Percentiles rank a stretch among this genome's conserved stretches.
Conservation (phyloP, 306 rosid species). For the Citrullus amarus region DNA sequence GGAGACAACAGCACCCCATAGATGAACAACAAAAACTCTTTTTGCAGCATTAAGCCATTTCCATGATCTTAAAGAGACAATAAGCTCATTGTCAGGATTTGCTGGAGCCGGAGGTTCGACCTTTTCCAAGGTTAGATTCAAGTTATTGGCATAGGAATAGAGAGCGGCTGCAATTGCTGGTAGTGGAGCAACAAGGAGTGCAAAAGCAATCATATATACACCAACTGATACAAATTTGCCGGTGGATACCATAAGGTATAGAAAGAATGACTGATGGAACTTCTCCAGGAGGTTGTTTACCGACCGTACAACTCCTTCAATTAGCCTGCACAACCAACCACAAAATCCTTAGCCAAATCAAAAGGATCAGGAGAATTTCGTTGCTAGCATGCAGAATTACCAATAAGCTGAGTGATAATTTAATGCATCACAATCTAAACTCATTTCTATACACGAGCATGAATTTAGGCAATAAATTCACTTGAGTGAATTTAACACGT, state of each 20-base stretch:
- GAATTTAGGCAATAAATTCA: not conserved
- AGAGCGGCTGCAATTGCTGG: constrained; percentile 87
- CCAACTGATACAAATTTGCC: constrained; percentile 88
- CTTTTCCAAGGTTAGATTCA: constrained; percentile 12
- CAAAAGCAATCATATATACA: constrained; percentile 92
- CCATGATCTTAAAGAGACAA: constrained; percentile 39
- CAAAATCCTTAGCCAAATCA: constrained; percentile 10
- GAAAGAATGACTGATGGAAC: constrained; percentile 88
- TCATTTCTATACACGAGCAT: not conserved
- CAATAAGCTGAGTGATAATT: not conserved
- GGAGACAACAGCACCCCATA: constrained; percentile 73
- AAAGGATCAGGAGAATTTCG: constrained; percentile 6
- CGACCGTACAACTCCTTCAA: constrained; percentile 84
- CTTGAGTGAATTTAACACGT: not conserved
- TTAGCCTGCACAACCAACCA: constrained; percentile 45
- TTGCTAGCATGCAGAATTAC: not conserved
- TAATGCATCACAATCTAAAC: not conserved
- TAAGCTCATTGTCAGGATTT: constrained; percentile 23
- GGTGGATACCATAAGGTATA: constrained; percentile 74
- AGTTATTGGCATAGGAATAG: constrained; percentile 27
- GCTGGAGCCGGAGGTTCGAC: constrained; percentile 24
- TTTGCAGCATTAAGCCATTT: constrained; percentile 72
- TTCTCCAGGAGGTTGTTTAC: constrained; percentile 96
- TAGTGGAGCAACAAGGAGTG: constrained; percentile 75
- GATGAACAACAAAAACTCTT: constrained; percentile 55